Percentiles rank a stretch among this genome's conserved stretches.
These are phyloP conservation scores for Malassezia nana DNA, from an alignment of 1,284 basidiomycete genomes.

Conservation along the genomic window DNA sequence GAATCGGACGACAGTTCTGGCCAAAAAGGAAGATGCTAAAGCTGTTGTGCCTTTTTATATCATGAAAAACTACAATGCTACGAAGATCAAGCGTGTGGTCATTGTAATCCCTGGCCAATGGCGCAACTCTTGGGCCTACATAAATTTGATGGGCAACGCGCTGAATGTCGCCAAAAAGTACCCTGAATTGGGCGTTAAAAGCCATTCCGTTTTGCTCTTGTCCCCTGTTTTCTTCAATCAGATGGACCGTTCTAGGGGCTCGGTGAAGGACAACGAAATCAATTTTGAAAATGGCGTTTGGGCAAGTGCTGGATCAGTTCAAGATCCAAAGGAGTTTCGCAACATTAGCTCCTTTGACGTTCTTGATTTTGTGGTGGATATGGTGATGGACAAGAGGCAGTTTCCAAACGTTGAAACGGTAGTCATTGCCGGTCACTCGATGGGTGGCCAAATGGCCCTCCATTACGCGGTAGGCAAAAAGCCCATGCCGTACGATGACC, in stretches of 20 bases:
- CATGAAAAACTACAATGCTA: conserved; percentile 20
- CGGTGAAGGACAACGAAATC: conserved; percentile 24
- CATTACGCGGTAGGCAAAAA: conserved; percentile 35
- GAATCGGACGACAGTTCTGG: conserved; percentile 24
- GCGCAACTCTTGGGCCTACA: conserved; percentile 42
- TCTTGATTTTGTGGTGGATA: conserved; percentile 33
- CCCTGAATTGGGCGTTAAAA: conserved; percentile 15
- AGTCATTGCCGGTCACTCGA: conserved; percentile 40
- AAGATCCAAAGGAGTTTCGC: conserved; percentile 18
- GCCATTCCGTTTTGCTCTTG: conserved; percentile 28
- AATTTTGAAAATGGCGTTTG: conserved; percentile 31
- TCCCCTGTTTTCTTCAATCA: conserved; percentile 36
- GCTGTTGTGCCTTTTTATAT: conserved; percentile 30
- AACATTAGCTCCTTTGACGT: conserved; percentile 27
- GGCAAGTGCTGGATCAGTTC: conserved; percentile 26
- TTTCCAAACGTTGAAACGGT: conserved; percentile 38
- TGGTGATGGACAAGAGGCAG: conserved; percentile 26
- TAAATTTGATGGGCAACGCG: conserved; percentile 31
- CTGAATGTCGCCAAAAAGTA: conserved; percentile 11
- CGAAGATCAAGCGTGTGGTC: conserved; percentile 34
- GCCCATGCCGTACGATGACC: conserved; percentile 25
- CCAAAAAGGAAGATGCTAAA: not conserved
- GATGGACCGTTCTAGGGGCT: conserved; percentile 24
- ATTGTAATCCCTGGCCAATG: conserved; percentile 35
- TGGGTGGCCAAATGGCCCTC: conserved; percentile 35